Conservation (phyloP, 2,329 filamentous ascomycete genomes). For the Diplodia scrobiculata region DNA sequence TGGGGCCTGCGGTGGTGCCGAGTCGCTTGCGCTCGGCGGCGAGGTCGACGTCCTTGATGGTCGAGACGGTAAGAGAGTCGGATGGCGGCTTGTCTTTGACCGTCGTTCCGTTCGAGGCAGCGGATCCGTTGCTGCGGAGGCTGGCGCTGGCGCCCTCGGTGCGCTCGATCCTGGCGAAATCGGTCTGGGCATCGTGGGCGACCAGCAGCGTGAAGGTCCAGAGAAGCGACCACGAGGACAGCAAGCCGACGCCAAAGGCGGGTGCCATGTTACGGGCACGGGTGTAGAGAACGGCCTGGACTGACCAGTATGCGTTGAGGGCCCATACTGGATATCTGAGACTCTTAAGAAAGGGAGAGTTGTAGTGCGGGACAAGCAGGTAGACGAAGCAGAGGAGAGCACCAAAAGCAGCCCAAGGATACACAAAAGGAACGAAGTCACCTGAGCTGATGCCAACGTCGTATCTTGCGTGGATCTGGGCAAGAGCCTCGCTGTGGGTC, state of each 20-base stretch:
- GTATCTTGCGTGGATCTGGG: conserved; percentile 47
- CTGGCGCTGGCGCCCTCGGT: conserved; percentile 33
- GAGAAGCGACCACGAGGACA: conserved; percentile 57
- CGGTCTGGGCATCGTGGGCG: conserved; percentile 57
- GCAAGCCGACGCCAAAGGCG: conserved; percentile 59
- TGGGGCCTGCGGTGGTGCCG: conserved; percentile 34
- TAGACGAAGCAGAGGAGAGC: conserved; percentile 51
- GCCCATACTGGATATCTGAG: conserved; percentile 52
- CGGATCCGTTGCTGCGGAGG: not conserved
- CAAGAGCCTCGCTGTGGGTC: conserved; percentile 40
- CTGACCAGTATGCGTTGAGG: conserved; percentile 48
- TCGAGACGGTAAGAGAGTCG: not conserved
- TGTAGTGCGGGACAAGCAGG: conserved; percentile 54
- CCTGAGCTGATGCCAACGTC: conserved; percentile 45
- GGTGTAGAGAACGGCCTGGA: conserved; percentile 49
- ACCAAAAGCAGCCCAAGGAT: conserved; percentile 48
- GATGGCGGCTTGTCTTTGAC: conserved; percentile 29
- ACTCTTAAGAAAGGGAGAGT: conserved; percentile 44
- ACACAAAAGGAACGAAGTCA: conserved; percentile 48
- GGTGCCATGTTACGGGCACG: conserved; percentile 55
- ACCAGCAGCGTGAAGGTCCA: conserved; percentile 58
- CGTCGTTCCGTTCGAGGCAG: conserved; percentile 5
- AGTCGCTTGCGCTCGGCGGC: conserved; percentile 21
- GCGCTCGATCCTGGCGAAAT: conserved; percentile 60
- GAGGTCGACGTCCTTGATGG: conserved; percentile 27